phyloP scores from a whole-genome alignment of 768 basidiomycete species.

The Termitomyces sp. region DNA sequence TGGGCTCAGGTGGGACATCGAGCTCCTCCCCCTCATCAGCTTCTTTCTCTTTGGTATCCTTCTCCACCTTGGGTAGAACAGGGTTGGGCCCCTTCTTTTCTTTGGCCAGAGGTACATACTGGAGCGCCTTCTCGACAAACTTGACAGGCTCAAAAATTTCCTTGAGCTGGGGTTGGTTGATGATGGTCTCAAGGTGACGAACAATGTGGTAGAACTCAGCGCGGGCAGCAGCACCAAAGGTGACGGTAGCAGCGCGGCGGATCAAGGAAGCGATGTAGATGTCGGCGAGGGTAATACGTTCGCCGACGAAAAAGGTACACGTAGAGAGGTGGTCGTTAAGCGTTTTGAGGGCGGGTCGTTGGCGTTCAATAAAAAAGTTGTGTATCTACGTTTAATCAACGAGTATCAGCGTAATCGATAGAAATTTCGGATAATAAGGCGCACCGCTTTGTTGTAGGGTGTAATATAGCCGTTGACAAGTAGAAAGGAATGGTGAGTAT shows the following conservation, averaged over 20 bases:
- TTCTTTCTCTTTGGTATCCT: slow-evolving; percentile 84
- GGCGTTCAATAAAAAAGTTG: slow-evolving; percentile 46
- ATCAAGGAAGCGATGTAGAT: slow-evolving; percentile 61
- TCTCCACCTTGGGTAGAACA: slow-evolving; percentile 54
- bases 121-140: slow-evolving; percentile 66
- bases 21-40: slow-evolving; percentile 83
- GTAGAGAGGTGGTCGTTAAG: slow-evolving; percentile 71
- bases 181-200: slow-evolving; percentile 83
- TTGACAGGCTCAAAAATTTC: slow-evolving; percentile 55
- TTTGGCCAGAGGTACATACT: slow-evolving; percentile 74
- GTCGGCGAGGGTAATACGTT: slow-evolving; percentile 94
- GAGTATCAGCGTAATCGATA: neutral
- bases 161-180: slow-evolving; percentile 77
- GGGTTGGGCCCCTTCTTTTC: slow-evolving; percentile 66
- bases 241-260: slow-evolving; percentile 44
- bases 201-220: slow-evolving; percentile 69
- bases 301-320: slow-evolving; percentile 87
- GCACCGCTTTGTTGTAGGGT: slow-evolving; percentile 67
- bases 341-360: slow-evolving; percentile 55
- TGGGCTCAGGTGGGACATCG: slow-evolving; percentile 71
- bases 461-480: slow-evolving; percentile 36
- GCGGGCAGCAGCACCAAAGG: slow-evolving; percentile 65
- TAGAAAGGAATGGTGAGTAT: slow-evolving; percentile 24
- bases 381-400: slow-evolving; percentile 50
- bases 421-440: slow-evolving; percentile 14